Percentiles rank a stretch among this genome's conserved stretches.
phyloP scores from a whole-genome alignment of 352 stramenopile species.

The Halophytophthora polymorphica region DNA sequence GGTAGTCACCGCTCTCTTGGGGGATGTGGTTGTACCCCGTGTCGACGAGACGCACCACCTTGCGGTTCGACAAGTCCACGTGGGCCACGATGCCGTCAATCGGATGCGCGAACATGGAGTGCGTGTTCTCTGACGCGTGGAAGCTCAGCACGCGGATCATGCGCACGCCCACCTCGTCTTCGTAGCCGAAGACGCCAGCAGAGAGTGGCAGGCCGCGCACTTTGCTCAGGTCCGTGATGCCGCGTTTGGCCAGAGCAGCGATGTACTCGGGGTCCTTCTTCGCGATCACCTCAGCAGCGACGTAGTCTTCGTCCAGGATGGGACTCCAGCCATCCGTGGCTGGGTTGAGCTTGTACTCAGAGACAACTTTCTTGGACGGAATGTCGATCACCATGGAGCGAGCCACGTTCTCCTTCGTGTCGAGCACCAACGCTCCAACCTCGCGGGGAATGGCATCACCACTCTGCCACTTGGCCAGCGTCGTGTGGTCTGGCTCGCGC shows the following conservation, averaged over 20 bases:
- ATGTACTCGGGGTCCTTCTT: conserved; percentile 34
- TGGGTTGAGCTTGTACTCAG: conserved; percentile 22
- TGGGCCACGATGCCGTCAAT: conserved; percentile 36
- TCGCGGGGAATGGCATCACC: conserved; percentile 34
- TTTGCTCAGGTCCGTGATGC: too few relatives aligned
- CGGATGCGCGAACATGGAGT: conserved; percentile 43
- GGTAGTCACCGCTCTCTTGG: conserved; percentile 28
- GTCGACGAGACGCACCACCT: too few relatives aligned
- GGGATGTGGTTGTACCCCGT: conserved; percentile 28
- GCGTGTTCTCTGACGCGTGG: conserved; percentile 24
- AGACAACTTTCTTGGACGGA: conserved; percentile 17
- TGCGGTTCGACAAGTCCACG: conserved; percentile 29
- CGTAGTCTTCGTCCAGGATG: conserved; percentile 39
- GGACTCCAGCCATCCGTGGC: conserved; percentile 34
- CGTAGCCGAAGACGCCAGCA: conserved; percentile 31
- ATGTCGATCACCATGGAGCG: conserved; percentile 33
- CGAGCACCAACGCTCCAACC: conserved; percentile 30
- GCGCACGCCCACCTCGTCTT: conserved; percentile 26
- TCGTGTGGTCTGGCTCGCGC: conserved; percentile 42
- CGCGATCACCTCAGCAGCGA: conserved; percentile 27
- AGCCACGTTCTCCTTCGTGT: conserved; percentile 21
- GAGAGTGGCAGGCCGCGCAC: conserved; percentile 30
- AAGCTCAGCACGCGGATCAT: conserved; percentile 45
- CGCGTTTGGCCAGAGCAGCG: conserved; percentile 24
- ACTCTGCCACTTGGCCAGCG: conserved; percentile 19